Percentiles rank a stretch among this genome's conserved stretches.
Conservation (phyloP, 768 basidiomycete genomes). For the Dacryopinax primogenitus region DNA sequence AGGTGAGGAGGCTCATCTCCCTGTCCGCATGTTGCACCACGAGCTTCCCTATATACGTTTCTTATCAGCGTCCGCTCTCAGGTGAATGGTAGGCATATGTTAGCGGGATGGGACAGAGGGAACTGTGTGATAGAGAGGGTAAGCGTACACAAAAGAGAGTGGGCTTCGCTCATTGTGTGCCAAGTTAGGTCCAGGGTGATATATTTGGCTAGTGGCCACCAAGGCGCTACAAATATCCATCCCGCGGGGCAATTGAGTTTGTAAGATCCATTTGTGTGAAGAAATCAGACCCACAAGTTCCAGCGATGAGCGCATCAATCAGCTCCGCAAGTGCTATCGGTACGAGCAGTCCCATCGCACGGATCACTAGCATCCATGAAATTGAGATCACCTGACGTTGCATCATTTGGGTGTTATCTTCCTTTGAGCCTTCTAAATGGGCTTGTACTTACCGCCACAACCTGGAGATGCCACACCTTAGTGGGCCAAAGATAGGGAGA, state of each 20-base stretch:
- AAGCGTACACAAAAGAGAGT: too few relatives aligned
- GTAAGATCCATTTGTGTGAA: not conserved
- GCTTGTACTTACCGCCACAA: constrained; percentile 43
- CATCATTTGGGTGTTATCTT: not conserved
- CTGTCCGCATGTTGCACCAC: too few relatives aligned
- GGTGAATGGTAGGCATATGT: too few relatives aligned
- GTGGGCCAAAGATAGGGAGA: constrained; percentile 77
- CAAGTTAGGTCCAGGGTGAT: too few relatives aligned
- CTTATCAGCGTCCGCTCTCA: too few relatives aligned
- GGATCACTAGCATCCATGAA: constrained; percentile 54
- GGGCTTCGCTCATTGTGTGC: too few relatives aligned
- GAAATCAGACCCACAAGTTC: not conserved
- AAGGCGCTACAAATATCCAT: constrained; percentile 31
- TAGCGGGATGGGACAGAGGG: too few relatives aligned
- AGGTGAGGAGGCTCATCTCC: too few relatives aligned
- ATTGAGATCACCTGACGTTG: constrained; percentile 54
- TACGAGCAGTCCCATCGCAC: constrained; percentile 58
- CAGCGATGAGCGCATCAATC: constrained; percentile 26
- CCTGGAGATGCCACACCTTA: constrained; percentile 50
- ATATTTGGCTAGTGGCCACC: constrained; percentile 58
- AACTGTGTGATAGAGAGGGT: too few relatives aligned
- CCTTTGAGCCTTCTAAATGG: too few relatives aligned
- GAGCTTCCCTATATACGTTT: too few relatives aligned
- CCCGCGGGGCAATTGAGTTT: not conserved
- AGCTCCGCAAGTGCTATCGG: constrained; percentile 59